Evolutionary conservation across 768 basidiomycete genomes (phyloP), one percentile per base, ranked within the genome.

Genomic region (Candolleomyces efflorescens): DNA sequence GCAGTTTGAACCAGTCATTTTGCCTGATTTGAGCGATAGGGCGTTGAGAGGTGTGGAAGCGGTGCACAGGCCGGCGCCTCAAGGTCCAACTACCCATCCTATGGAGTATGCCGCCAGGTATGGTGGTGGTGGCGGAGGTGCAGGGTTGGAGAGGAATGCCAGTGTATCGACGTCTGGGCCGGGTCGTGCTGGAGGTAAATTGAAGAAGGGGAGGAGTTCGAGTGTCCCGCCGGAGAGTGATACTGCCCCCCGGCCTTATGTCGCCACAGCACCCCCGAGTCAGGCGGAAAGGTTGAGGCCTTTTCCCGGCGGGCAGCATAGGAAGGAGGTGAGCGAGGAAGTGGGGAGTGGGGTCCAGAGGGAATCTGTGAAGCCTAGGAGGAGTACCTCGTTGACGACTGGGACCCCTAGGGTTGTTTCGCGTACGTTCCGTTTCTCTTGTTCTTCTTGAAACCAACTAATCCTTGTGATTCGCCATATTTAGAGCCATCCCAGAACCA

Each of bases 121-220:
- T 7, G 23, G 15, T 22, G 27, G 48, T 41, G 18, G 51, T 9
- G 37, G 55, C 24, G 45, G 38, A 32, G 18, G n/a, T 50, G 49
- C 20, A 32, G 41, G 38, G 11, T 38, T 23, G 45, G 45, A 13
- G 38, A 36, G 46, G 48, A 52, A 51, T n/a, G 50, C 18, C 3
- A 50, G 44, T 22, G 54, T 23, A 39, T 13, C 45, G 7, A 22
- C 41, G 11, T 15, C 55, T 38, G 46, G 45, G 10, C 22, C 37
- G 13, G 24, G 46, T 37, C 27, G 48, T n/a, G 56, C 49, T 24
- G 24, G 36, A 12, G 54, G 53, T 15, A 54, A 57, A 26, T 57
- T 56, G 22, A 56, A 39, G 39, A 60, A 55, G 38, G 60, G 44
- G 38, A 55, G 62, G 45, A 65, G 65, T 20, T 51, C 67, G 47